Evolutionary conservation across 2,329 filamentous ascomycete species (phyloP).

Genomic region (Ceratocystis eucalypticola): DNA sequence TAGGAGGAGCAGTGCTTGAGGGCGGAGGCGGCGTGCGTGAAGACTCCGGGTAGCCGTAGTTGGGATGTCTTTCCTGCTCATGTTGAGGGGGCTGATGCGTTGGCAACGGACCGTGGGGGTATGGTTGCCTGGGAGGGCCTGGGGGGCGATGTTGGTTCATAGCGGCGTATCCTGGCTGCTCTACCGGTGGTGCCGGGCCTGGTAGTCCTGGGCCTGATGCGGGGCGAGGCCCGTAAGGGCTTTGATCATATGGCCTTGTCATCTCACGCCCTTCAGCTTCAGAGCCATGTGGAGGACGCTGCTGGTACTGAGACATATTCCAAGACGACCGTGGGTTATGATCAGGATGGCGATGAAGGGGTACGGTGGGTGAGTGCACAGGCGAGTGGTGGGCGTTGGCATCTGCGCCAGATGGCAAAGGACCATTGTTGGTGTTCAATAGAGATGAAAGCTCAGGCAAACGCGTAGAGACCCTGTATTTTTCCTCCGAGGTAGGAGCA

Average conservation of each 20-base stretch:
- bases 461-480: neutral
- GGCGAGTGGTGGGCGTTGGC: neutral
- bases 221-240: neutral
- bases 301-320: neutral
- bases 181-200: neutral
- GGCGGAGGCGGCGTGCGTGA: neutral
- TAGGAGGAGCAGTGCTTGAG: neutral
- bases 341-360: neutral
- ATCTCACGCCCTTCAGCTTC: neutral
- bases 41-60: neutral
- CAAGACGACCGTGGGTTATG: neutral
- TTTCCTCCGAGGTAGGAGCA: neutral
- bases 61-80: neutral
- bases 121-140: neutral
- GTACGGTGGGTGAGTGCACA: neutral
- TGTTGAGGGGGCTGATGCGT: neutral
- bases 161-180: neutral
- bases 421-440: neutral
- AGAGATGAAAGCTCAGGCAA: conserved; percentile 4
- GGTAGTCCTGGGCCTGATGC: neutral
- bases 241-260: neutral
- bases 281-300: neutral
- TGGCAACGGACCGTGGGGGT: neutral
- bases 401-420: neutral
- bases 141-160: neutral